Evolutionary conservation across 345 rosid genomes (phyloP).

Genomic region (Camelina neglecta): DNA sequence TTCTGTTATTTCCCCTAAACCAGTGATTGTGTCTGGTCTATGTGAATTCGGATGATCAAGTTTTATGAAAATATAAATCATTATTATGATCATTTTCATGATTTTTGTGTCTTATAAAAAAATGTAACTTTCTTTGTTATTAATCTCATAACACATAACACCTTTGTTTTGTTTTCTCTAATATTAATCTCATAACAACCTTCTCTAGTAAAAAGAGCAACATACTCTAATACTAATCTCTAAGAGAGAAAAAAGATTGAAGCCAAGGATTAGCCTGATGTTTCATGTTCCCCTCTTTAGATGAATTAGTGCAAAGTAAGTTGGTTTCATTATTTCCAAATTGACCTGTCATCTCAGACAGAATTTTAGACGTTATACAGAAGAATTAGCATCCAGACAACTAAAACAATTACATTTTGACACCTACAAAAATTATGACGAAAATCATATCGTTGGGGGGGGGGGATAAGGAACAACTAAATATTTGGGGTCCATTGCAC

Average conservation of each 20-base stretch:
- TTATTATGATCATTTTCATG: conserved; percentile 16
- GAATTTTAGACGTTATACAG: conserved; percentile 76
- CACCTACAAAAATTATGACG: neutral
- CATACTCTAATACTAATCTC: no score
- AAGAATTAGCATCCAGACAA: conserved; percentile 41
- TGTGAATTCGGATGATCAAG: conserved; percentile 19
- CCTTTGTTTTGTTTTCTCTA: no score
- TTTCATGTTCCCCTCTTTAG: conserved; percentile 66
- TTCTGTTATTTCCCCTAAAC: neutral
- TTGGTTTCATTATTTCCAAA: conserved; percentile 79
- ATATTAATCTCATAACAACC: no score
- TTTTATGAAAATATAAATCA: neutral
- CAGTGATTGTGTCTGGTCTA: conserved; percentile 18
- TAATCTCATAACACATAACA: no score
- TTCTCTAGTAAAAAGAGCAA: no score
- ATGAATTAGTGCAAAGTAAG: conserved; percentile 88
- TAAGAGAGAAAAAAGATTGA: neutral
- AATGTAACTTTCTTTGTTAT: neutral
- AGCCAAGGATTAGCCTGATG: conserved; percentile 76
- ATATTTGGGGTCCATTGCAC: conserved; percentile 96
- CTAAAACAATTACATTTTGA: conserved; percentile 17
- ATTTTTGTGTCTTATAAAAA: neutral
- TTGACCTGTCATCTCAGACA: conserved; percentile 84
- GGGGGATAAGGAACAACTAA: conserved; percentile 25
- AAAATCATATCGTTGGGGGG: neutral